phyloP scores from a whole-genome alignment of 2,329 filamentous ascomycete genomes.

The Metarhizium sp. region DNA sequence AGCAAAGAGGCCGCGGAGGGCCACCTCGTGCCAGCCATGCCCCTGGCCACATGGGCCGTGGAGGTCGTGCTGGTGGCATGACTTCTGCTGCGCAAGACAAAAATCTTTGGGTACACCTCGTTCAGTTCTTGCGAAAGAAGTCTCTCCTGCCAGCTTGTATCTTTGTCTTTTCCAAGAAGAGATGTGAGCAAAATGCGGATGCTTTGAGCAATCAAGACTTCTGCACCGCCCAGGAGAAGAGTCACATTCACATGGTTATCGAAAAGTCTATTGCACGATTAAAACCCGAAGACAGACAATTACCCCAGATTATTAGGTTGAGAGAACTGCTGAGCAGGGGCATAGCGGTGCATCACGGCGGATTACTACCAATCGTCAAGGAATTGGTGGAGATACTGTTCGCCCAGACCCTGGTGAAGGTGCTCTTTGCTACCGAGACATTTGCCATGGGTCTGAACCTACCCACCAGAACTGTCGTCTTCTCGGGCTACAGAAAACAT shows the following conservation, averaged over 20 bases:
- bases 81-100: conserved; percentile 90
- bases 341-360: conserved; percentile 93
- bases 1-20: conserved; percentile 42
- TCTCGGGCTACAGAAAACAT: conserved; percentile 94
- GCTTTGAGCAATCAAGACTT: conserved; percentile 93
- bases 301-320: conserved; percentile 88
- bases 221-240: conserved; percentile 88
- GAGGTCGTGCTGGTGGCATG: conserved; percentile 74
- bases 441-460: conserved; percentile 98
- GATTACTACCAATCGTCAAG: conserved; percentile 90
- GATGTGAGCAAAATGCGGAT: conserved; percentile 95
- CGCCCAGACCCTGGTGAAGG: conserved; percentile 88
- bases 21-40: conserved; percentile 50
- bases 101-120: conserved; percentile 92
- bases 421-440: conserved; percentile 94
- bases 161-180: conserved; percentile 97
- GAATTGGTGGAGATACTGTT: conserved; percentile 97
- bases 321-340: conserved; percentile 78
- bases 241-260: conserved; percentile 93
- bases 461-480: conserved; percentile 91
- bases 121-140: conserved; percentile 82
- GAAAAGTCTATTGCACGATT: conserved; percentile 88
- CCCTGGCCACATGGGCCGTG: conserved; percentile 81
- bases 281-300: conserved; percentile 76
- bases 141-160: conserved; percentile 87